phyloP scores from a whole-genome alignment of 164 flowering plant genomes.

The Nymphaea thermarum region DNA sequence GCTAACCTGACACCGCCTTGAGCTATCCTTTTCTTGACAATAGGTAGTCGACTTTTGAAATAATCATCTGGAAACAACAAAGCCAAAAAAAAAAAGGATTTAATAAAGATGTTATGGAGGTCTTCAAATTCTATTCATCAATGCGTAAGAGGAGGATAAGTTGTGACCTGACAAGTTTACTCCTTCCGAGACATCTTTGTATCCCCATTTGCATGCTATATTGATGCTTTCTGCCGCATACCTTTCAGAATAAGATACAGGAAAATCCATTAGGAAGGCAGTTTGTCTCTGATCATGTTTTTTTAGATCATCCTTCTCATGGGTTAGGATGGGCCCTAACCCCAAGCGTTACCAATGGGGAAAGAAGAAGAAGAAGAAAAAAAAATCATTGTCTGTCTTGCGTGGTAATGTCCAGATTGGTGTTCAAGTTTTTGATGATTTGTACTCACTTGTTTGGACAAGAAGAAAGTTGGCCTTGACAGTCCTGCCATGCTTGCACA shows the following conservation, averaged over 20 bases:
- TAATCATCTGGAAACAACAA: constrained; percentile 50
- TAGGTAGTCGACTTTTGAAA: constrained; percentile 66
- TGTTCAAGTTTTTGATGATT: background rate
- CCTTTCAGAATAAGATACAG: constrained; percentile 17
- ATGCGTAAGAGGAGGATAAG: background rate
- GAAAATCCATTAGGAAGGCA: no score
- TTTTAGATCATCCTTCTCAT: no score
- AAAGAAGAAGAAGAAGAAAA: background rate
- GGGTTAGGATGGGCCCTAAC: no score
- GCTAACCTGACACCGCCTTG: constrained; percentile 92
- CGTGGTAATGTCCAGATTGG: background rate
- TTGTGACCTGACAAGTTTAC: constrained; percentile 58
- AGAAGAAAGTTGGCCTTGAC: constrained; percentile 40
- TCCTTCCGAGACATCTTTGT: constrained; percentile 57
- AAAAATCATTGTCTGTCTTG: background rate
- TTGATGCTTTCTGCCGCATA: constrained; percentile 81
- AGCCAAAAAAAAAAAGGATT: background rate
- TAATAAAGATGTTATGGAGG: background rate
- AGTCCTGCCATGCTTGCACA: constrained; percentile 55
- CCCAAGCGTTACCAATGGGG: background rate
- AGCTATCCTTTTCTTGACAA: constrained; percentile 70
- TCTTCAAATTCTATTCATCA: background rate
- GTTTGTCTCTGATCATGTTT: no score
- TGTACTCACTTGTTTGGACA: constrained; percentile 51
- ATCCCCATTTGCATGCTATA: constrained; percentile 93